Evolutionary conservation across 2,329 filamentous ascomycete genomes (phyloP), one percentile per base, ranked within the genome.

Genomic region (Xylariaceae sp.): DNA sequence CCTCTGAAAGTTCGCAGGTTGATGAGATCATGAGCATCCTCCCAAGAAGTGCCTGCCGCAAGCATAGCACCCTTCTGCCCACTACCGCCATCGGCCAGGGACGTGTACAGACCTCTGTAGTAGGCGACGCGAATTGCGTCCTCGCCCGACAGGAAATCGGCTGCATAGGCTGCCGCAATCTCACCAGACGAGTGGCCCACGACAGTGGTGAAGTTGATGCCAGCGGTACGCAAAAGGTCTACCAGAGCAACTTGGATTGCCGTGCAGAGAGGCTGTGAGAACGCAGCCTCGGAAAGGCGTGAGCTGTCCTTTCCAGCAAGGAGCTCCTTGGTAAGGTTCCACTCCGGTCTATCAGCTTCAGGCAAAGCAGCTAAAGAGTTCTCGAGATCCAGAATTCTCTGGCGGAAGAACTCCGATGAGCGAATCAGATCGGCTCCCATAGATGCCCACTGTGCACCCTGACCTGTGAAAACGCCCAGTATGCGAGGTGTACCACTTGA

Each of bases 161-260:
- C 70, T 0, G 75, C 74, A 53, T 77, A 80, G 0, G 72, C 73
- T 1, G 71, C 73, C 0, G 65, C 71, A 18, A 75, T 75, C 49
- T 75, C 73, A 4, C 73, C 73, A 4, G 68, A 72, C 0, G 59
- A 63, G 19, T 63, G 61, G 0, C 61, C 61, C 3, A 63, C 53
- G 0, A 61, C 58, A 1, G 55, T 46, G 31, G 30, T 32, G 4
- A 58, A 53, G 1, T 27, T 39, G 11, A 63, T 45, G 2, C 49
- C 53, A 14, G 51, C 49, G 1, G 31, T 10, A 1, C 35, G 31
- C 0, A 63, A 39, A 4, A 55, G 41, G n/a, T 62, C 49, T 1
- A 61, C 56, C 1, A 62, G 42, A 1, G 51, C 39, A n/a, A 63
- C 48, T 36, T 62, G 58, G 4, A 63, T 10, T 5, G 58, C 61